Evolutionary conservation across 1,284 basidiomycete genomes (phyloP).

Genomic region (Cutaneotrichosporon sp.): DNA sequence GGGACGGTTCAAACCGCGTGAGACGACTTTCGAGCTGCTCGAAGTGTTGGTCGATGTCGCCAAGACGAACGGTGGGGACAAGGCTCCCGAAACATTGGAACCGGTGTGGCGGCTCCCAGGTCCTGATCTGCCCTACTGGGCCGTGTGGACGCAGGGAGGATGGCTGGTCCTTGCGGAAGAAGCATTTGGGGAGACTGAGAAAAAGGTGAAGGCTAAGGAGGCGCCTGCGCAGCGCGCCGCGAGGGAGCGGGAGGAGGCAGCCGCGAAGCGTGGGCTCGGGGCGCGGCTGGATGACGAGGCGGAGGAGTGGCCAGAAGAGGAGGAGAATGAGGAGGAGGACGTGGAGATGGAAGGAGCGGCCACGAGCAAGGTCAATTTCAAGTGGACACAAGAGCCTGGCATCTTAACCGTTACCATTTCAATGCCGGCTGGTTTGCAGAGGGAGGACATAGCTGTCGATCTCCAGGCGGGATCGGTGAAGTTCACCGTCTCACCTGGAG

Average conservation of each 20-base stretch:
- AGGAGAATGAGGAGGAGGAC: constrained; percentile 14
- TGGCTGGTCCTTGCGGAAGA: constrained; percentile 38
- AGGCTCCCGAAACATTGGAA: constrained; percentile 49
- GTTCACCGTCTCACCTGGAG: constrained; percentile 36
- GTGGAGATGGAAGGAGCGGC: constrained; percentile 9
- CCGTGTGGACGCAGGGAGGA: constrained; percentile 26
- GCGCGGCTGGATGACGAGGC: constrained; percentile 15
- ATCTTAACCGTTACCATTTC: constrained; percentile 76
- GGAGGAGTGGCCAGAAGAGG: background rate
- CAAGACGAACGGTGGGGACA: constrained; percentile 18
- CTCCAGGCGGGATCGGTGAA: constrained; percentile 63
- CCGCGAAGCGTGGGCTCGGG: constrained; percentile 31
- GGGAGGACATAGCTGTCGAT: constrained; percentile 60
- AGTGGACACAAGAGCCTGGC: constrained; percentile 83
- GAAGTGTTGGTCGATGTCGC: constrained; percentile 27
- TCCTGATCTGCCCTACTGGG: constrained; percentile 61
- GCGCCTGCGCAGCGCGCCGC: constrained; percentile 12
- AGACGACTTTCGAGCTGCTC: constrained; percentile 32
- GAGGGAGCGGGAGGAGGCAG: constrained; percentile 15
- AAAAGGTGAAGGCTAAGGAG: constrained; percentile 17
- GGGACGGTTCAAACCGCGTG: constrained; percentile 17
- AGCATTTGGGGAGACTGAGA: constrained; percentile 21
- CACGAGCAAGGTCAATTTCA: constrained; percentile 59
- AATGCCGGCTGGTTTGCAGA: constrained; percentile 64
- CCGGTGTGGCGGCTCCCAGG: constrained; percentile 62